These are phyloP conservation scores for Rhinocladiella similis DNA, from an alignment of 2,329 filamentous ascomycete genomes.

Conservation along the genomic window DNA sequence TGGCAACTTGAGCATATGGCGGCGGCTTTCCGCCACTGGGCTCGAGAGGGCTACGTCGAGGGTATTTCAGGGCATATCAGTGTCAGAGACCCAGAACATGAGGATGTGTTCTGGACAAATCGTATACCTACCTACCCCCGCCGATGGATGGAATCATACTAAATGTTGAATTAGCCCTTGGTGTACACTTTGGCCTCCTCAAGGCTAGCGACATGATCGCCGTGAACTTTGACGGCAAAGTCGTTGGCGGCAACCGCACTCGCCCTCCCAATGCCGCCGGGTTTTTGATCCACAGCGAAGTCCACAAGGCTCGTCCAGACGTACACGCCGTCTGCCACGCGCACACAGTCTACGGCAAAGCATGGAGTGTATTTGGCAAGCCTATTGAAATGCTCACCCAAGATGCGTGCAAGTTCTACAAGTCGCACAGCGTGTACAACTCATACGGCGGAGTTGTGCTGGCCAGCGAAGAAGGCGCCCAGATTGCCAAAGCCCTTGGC, in stretches of 20 bases:
- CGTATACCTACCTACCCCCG: too few relatives aligned
- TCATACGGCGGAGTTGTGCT: slow-evolving; percentile 66
- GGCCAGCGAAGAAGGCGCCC: slow-evolving; percentile 62
- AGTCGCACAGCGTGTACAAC: slow-evolving; percentile 64
- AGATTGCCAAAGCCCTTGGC: slow-evolving; percentile 65
- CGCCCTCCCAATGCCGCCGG: slow-evolving; percentile 67
- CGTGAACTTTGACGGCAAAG: slow-evolving; percentile 62
- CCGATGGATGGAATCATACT: too few relatives aligned
- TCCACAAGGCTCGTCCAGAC: slow-evolving; percentile 66
- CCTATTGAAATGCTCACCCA: slow-evolving; percentile 68
- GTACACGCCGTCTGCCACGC: slow-evolving; percentile 69
- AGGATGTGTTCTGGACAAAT: slow-evolving; percentile 68
- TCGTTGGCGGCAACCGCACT: slow-evolving; percentile 63
- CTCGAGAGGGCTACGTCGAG: slow-evolving; percentile 65
- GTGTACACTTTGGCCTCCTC: slow-evolving; percentile 64
- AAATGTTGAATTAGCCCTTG: slow-evolving; percentile 41
- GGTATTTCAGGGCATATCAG: slow-evolving; percentile 70
- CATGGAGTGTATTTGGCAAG: slow-evolving; percentile 65
- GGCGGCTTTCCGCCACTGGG: slow-evolving; percentile 67
- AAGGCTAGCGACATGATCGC: slow-evolving; percentile 68
- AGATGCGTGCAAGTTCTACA: slow-evolving; percentile 37
- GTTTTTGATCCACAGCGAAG: slow-evolving; percentile 68
- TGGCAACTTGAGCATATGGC: slow-evolving; percentile 69
- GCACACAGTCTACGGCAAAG: slow-evolving; percentile 66
- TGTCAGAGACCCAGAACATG: slow-evolving; percentile 65